Evolutionary conservation across 805 yeast species (phyloP), one percentile per base, ranked within the genome.

Genomic region (Starmerella apis): DNA sequence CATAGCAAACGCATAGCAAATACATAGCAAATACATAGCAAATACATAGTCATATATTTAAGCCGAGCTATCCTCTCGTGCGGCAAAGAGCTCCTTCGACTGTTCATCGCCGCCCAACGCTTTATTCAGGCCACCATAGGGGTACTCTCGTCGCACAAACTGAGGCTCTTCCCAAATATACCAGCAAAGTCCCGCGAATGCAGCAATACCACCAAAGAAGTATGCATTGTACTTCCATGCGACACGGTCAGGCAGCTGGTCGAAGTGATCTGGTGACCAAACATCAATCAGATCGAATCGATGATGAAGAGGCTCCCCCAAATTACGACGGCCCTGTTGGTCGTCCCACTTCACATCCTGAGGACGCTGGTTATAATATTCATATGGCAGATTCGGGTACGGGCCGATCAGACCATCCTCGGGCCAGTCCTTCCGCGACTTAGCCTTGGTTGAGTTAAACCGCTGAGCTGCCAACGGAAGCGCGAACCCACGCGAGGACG

Each of bases 261-360:
- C 78, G 64, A 72, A 78, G 61, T 79, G 75, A 61, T 85, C 94
- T 11, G 94, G 92, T 8, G 94, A 77, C 94, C 94, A 85, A 73
- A 83, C 74, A 65, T 85, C 88, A 61, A 80, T 72, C 65, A 77
- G 69, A 62, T 85, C 95, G 57, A 80, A 83, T 59, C 80, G 77
- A 49, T 79, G 77, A 63, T 79, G 80, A 56, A 84, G 65, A 14
- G 86, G 84, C 55, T 85, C 87, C 56, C 77, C 75, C 56, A 76
- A 71, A 71, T 85, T 84, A 68, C 94, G 79, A 70, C 90, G 77
- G 65, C 80, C 77, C 67, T 84, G 94, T 59, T 71, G 83, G 64
- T 84, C 90, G 64, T 84, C 92, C 67, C 80, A 85, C 61, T 77
- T 79, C 53, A 67, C 72, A 62, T 82, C 79, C 41, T 92, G 94